These are phyloP conservation scores for Cinnamomum micranthum DNA, from an alignment of 164 flowering plant species.

Conservation along the genomic window DNA sequence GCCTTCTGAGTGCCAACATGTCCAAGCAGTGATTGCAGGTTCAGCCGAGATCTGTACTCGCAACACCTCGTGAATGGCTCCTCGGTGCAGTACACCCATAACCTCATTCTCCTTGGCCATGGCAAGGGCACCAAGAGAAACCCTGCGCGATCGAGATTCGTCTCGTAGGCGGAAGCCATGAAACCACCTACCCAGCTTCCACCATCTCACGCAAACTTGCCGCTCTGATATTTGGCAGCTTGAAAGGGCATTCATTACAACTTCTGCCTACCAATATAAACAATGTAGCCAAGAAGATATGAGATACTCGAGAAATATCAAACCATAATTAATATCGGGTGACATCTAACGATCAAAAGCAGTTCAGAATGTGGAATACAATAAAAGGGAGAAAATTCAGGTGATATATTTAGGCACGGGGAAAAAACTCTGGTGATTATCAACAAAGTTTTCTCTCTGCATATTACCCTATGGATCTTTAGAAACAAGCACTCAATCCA, in stretches of 20 bases:
- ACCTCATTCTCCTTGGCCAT: constrained; percentile 45
- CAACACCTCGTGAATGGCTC: constrained; percentile 76
- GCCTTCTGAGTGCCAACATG: constrained; percentile 5
- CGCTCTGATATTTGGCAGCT: constrained; percentile 52
- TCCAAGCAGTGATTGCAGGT: constrained; percentile 38
- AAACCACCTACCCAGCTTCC: constrained; percentile 87
- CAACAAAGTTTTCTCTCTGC: background rate
- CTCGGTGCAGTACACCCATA: constrained; percentile 67
- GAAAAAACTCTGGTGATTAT: too few species aligned
- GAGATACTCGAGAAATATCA: background rate
- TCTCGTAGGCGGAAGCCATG: constrained; percentile 73
- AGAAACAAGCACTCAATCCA: background rate
- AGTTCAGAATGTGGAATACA: background rate
- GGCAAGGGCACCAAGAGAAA: constrained; percentile 57
- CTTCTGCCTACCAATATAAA: constrained; percentile 37
- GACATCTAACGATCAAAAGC: too few species aligned
- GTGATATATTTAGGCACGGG: background rate
- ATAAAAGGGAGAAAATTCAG: background rate
- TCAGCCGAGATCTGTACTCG: constrained; percentile 62
- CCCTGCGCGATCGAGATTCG: constrained; percentile 41
- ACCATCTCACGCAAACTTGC: constrained; percentile 74
- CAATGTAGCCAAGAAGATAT: background rate
- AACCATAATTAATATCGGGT: too few species aligned
- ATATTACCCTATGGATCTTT: background rate
- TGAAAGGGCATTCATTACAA: constrained; percentile 42